Evolutionary conservation across 805 yeast genomes (phyloP), one percentile per base, ranked within the genome.

Genomic region (Wickerhamiella occidentalis): DNA sequence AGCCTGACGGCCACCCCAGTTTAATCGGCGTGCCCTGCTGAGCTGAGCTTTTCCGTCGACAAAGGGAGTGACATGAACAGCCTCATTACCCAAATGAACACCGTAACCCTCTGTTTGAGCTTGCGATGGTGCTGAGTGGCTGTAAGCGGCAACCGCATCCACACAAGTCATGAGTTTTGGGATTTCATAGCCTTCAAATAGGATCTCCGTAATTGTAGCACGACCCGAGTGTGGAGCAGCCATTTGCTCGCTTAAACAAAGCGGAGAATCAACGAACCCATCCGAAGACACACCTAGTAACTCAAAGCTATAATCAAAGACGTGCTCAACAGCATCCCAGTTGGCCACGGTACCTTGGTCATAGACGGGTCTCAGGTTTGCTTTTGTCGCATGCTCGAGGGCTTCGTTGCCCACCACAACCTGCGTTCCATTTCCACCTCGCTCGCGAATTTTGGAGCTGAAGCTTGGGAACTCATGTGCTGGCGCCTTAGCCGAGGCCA

Each of bases 1-100:
- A 1, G 88, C 74, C 40, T 77, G 83, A 53, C 77, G 76, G 9
- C 96, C 97, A 52, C 97, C 97, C 85, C 92, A 85, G 61, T 85
- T 86, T 35, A 92, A 77, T 59, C 97, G 71, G 59, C 86, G 87
- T 7, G 87, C 69, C 51, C 80, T 81, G 23, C 74, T 67, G 49
- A 85, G 63, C 2, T 79, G 55, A 0, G 94, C 88, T 48, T 69
- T 68, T 0, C 87, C 86, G n/a, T 76, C 61, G 1, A 85, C 55
- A 1, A 90, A 85, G 0, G 98, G 98, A 15, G 90, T 78, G 0
- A 92, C 65, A 60, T 80, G 80, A 0, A 95, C 82, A 48, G 85
- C 75, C 57, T 88, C 92, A 64, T 85, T 74, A 3, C 95, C 96
- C 6, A 86, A 70, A 8, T 85, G 81, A 42, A 92, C 73, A 2